A percentile compares a stretch with the other conserved stretches of the same genome.
phyloP scores from a whole-genome alignment of 1,284 basidiomycete genomes.

The Pulveroboletus sp. region DNA sequence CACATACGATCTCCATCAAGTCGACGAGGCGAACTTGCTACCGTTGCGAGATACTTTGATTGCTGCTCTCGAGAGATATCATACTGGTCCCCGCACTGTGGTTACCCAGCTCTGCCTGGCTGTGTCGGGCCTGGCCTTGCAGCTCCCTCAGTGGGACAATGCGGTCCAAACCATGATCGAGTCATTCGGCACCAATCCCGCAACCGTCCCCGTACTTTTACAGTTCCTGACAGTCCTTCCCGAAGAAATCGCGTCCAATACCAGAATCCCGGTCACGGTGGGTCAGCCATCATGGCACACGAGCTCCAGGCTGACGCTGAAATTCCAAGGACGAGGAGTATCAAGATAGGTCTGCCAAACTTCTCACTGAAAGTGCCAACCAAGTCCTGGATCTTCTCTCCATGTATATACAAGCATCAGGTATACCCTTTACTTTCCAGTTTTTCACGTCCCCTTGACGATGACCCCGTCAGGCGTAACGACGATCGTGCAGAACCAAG shows the following conservation, averaged over 20 bases:
- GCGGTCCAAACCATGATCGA: conserved; percentile 84
- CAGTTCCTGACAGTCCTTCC: conserved; percentile 92
- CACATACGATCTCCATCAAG: conserved; percentile 92
- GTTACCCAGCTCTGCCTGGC: conserved; percentile 90
- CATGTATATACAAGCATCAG: conserved; percentile 89
- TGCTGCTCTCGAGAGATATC: conserved; percentile 68
- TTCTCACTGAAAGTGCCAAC: conserved; percentile 75
- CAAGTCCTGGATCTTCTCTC: conserved; percentile 79
- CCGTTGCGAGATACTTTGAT: conserved; percentile 87
- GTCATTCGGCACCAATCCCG: conserved; percentile 81
- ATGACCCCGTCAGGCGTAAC: conserved; percentile 69
- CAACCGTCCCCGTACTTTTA: conserved; percentile 80
- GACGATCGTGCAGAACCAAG: conserved; percentile 73
- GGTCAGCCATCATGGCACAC: conserved; percentile 34
- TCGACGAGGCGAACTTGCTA: conserved; percentile 72
- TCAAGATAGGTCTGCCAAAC: conserved; percentile 57
- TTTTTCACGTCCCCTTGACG: not conserved
- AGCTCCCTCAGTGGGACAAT: conserved; percentile 87
- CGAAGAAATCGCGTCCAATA: conserved; percentile 86
- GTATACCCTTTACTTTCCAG: conserved; percentile 45
- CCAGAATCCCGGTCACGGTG: conserved; percentile 87
- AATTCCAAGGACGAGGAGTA: conserved; percentile 76
- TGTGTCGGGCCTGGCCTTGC: conserved; percentile 87
- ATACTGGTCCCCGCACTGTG: conserved; percentile 81
- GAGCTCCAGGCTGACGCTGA: conserved; percentile 6